Evolutionary conservation across 345 rosid genomes (phyloP).

Genomic region (Trapa incisa): DNA sequence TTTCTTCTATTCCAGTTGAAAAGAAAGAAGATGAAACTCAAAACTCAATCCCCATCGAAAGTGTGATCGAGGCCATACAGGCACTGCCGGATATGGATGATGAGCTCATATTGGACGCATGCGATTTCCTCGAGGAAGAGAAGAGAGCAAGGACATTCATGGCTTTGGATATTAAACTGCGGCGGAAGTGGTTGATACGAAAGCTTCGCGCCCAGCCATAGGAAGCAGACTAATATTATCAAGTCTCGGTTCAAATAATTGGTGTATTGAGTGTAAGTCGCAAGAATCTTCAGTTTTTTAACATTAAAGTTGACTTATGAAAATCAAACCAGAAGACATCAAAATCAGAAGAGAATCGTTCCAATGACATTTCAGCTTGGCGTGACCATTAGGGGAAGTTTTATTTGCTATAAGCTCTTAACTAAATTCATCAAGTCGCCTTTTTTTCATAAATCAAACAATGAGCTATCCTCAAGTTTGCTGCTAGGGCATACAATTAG

Average conservation of each 20-base stretch:
- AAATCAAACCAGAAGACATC: too few species aligned
- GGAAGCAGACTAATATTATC: neutral
- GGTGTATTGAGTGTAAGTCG: too few species aligned
- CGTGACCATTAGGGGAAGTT: too few species aligned
- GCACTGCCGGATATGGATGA: conserved; percentile 72
- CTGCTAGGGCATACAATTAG: neutral
- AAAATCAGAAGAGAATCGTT: too few species aligned
- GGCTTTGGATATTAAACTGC: conserved; percentile 59
- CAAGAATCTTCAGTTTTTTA: too few species aligned
- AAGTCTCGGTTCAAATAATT: too few species aligned
- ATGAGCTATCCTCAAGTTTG: too few species aligned
- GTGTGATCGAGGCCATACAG: conserved; percentile 53
- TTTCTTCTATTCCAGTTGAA: neutral
- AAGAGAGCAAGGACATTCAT: conserved; percentile 64
- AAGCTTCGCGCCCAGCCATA: conserved; percentile 44
- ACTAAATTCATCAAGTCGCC: too few species aligned
- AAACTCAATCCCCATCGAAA: conserved; percentile 36
- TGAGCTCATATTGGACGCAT: conserved; percentile 78
- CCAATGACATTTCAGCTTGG: too few species aligned
- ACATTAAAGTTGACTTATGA: too few species aligned
- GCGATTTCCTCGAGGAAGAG: conserved; percentile 79
- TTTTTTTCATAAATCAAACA: too few species aligned
- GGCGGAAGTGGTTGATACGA: conserved; percentile 71
- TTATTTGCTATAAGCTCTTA: too few species aligned
- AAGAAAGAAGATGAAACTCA: conserved; percentile 21